Base-by-base conservation (phyloP, 2,329 filamentous ascomycete genomes). In the Penicillium capsulatum region DNA sequence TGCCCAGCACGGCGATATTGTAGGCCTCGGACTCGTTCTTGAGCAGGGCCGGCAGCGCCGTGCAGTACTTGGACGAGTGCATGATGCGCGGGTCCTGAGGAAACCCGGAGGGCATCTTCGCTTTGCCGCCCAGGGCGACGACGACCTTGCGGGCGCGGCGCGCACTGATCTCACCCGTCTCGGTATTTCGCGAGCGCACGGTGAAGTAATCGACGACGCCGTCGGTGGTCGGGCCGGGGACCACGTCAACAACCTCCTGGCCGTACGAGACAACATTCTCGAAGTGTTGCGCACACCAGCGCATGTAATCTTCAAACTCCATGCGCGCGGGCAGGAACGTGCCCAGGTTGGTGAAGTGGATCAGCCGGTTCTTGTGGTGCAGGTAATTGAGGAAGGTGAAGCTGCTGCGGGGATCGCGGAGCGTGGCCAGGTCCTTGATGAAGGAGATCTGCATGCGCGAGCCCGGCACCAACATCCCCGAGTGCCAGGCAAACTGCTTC, bases 381-480 rank as follows among this genome's bases (percentile, higher is more conserved):
- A 97, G 78, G 64, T 97, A 97, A 68, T 96, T 96, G 60, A 95
- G 73, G 68, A 96, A 97, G 10, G 91, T 97, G 66, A 97, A 97
- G 57, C 89, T 78, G 51, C 86, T 94, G 48, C 84, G 80, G 6
- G 91, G 91, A 61, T 97, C 83, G 42, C 91, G 79, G 52, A 95
- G 74, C 3, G 87, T 92, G 3, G 91, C 91, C 64, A 97, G 79
- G 61, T 97, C 91, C 70, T 97, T 97, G 70, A 97, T 77, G 71
- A 95, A 97, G 7, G 87, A 94, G 54, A 97, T 97, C 63, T 97
- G 91, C 91, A 97, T 97, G 69, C 85, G 89, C 36, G 90, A 86
- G 4, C 89, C 90, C 0, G 89, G 87, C 3, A 97, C 77, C 43
- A 96, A 80, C 91, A 97, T 97, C 44, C 91, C 91, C 0, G 88